A percentile compares a stretch with the other conserved stretches of the same genome.
These are phyloP conservation scores for Senna tora DNA, from an alignment of 306 rosid species.

Conservation along the genomic window DNA sequence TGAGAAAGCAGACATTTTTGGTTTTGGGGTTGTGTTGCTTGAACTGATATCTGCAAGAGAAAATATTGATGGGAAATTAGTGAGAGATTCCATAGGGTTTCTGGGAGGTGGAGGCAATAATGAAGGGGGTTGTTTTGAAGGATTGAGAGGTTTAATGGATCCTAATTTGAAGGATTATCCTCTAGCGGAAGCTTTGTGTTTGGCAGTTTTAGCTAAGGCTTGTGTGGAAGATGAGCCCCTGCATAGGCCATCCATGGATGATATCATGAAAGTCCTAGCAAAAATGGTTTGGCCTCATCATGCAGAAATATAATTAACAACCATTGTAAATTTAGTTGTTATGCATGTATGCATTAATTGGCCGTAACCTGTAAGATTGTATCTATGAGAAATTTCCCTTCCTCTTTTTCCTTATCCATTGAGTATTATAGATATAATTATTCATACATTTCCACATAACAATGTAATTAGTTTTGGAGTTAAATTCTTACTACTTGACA, in stretches of 20 bases:
- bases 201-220: constrained; percentile 65
- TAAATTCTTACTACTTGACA: neutral
- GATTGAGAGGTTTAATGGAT: constrained; percentile 64
- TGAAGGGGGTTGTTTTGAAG: constrained; percentile 66
- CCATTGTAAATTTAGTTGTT: neutral
- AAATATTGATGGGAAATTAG: constrained; percentile 47
- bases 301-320: constrained; percentile 4
- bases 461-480: too few species aligned
- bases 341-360: neutral
- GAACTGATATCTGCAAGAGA: constrained; percentile 69
- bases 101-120: constrained; percentile 51
- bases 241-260: constrained; percentile 68
- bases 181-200: constrained; percentile 60
- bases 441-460: too few species aligned
- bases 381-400: constrained; percentile 9
- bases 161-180: constrained; percentile 63
- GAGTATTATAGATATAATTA: too few species aligned
- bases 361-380: constrained; percentile 16
- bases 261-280: constrained; percentile 64
- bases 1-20: constrained; percentile 65
- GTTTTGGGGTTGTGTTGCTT: constrained; percentile 70
- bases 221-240: constrained; percentile 70
- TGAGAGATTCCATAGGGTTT: constrained; percentile 55
- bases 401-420: neutral
- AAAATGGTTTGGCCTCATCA: constrained; percentile 49